Conservation (phyloP, 1,139 yeast species). For the Ashbya aceris region DNA sequence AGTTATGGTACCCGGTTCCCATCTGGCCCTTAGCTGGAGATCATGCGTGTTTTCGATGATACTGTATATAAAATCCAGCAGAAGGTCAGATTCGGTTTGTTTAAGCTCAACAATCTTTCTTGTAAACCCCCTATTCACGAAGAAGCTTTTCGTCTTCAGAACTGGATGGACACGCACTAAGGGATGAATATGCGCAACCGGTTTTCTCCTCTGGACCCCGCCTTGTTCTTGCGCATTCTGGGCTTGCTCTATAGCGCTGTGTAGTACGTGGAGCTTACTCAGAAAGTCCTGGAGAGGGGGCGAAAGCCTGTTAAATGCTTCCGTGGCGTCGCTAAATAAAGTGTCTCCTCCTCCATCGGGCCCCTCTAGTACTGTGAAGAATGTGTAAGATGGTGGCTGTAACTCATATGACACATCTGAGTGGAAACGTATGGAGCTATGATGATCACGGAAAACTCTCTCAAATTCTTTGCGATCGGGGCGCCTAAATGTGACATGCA, state of each 20-base stretch:
- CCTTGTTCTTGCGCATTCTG: constrained; percentile 43
- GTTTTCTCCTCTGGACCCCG: constrained; percentile 53
- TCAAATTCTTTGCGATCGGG: constrained; percentile 34
- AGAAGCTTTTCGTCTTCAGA: constrained; percentile 50
- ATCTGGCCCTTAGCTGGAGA: constrained; percentile 46
- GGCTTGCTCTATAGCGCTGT: constrained; percentile 66
- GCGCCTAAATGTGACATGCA: constrained; percentile 53
- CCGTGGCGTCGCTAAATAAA: constrained; percentile 53
- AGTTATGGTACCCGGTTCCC: constrained; percentile 55
- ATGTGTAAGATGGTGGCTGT: constrained; percentile 62
- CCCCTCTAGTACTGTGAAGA: constrained; percentile 50
- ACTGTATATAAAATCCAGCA: constrained; percentile 43
- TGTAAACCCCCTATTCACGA: constrained; percentile 52
- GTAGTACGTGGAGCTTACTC: constrained; percentile 51
- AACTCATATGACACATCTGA: constrained; percentile 62
- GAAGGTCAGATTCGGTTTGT: constrained; percentile 49
- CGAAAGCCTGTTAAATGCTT: constrained; percentile 60
- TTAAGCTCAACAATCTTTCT: constrained; percentile 57
- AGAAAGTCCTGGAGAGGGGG: constrained; percentile 49
- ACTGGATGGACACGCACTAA: constrained; percentile 63
- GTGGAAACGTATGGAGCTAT: constrained; percentile 45
- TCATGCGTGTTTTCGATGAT: constrained; percentile 45
- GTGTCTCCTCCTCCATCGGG: constrained; percentile 70
- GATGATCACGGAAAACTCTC: constrained; percentile 32
- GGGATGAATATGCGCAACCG: constrained; percentile 55